These are phyloP conservation scores for Manihot esculenta DNA, from an alignment of 441 rosid genomes.

Conservation along the genomic window DNA sequence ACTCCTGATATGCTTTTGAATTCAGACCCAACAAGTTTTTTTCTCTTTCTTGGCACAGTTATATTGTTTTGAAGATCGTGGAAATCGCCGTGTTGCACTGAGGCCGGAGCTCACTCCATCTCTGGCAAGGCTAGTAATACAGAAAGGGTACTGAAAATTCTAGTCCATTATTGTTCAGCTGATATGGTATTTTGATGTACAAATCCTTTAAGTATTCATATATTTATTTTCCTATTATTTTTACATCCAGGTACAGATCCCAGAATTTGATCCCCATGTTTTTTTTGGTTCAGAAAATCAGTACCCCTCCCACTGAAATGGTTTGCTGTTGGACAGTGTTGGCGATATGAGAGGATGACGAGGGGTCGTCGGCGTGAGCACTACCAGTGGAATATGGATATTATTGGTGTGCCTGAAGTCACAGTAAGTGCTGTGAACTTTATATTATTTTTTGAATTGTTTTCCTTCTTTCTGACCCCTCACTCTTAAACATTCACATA, in stretches of 20 bases:
- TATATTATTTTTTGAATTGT: neutral
- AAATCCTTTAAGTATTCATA: neutral
- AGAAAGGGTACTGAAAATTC: slow-evolving; percentile 66
- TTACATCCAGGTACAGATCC: slow-evolving; percentile 57
- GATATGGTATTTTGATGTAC: neutral
- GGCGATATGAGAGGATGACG: slow-evolving; percentile 98
- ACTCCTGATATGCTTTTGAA: neutral
- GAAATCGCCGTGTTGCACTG: slow-evolving; percentile 92
- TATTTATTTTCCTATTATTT: slow-evolving; percentile 40
- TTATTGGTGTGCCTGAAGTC: slow-evolving; percentile 81
- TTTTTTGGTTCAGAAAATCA: slow-evolving; percentile 80
- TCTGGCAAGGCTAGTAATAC: slow-evolving; percentile 84
- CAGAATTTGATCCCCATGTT: slow-evolving; percentile 56
- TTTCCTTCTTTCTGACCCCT: neutral
- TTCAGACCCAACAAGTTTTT: neutral
- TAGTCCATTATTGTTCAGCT: neutral
- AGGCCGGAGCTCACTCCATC: slow-evolving; percentile 98
- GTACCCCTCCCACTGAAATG: slow-evolving; percentile 86
- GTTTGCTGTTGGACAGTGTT: slow-evolving; percentile 93
- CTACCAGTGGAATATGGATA: slow-evolving; percentile 99
- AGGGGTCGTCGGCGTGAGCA: slow-evolving; percentile 94
- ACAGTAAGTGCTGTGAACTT: slow-evolving; percentile 45
- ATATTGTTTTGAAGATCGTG: slow-evolving; percentile 89
- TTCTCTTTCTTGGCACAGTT: slow-evolving; percentile 42
- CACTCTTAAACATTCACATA: neutral